Evolutionary conservation across 768 basidiomycete species (phyloP), one percentile per base, ranked within the genome.

Genomic region (Lactifluus rugatus): DNA sequence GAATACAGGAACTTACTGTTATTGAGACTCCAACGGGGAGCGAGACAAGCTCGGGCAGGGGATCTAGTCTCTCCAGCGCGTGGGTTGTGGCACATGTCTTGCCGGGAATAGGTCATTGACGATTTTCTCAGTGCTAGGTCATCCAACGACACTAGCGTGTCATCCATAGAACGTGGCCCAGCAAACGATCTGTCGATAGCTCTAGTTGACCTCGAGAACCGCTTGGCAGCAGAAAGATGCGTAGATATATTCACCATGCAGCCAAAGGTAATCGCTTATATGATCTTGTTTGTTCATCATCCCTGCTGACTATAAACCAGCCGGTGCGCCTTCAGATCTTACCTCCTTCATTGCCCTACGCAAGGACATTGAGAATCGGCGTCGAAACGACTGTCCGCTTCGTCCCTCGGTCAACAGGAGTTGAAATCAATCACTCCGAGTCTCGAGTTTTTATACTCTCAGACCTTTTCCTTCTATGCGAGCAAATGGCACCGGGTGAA

Each of bases 191-290:
- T 81, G 58, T 71, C 74, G 13, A 78, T 78, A 66, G 78, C 89
- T 6, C 73, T 95, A 19, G 72, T 80, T 26, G 89, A 93, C 63
- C 78, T 99, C 16, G 95, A 98, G 68, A 75, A 79, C 34, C 77
- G 90, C 26, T 76, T 99, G 34, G 78, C 84, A 28, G 85, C 90
- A 1, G 81, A 86, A 31, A 76, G 80, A 19, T 90, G 90, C 8
- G 73, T 97, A 28, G 96, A 99, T 70, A 84, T 99, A 46, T 99
- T 99, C 70, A 90, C 91, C 1, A 95, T 99, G 93, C 80, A 81
- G 62, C 87, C 87, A 1, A 93, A 92, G 81, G 95, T 92, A 62
- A 61, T 32, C 34, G 17, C 21, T 71, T 59, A n/a, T 48, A 19
- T 19, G 42, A 7, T n/a, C 28, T 32, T 17, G 17, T 62, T 63